phyloP scores from a whole-genome alignment of 2,329 filamentous ascomycete genomes.

The Aaosphaeria pasadenensis region DNA sequence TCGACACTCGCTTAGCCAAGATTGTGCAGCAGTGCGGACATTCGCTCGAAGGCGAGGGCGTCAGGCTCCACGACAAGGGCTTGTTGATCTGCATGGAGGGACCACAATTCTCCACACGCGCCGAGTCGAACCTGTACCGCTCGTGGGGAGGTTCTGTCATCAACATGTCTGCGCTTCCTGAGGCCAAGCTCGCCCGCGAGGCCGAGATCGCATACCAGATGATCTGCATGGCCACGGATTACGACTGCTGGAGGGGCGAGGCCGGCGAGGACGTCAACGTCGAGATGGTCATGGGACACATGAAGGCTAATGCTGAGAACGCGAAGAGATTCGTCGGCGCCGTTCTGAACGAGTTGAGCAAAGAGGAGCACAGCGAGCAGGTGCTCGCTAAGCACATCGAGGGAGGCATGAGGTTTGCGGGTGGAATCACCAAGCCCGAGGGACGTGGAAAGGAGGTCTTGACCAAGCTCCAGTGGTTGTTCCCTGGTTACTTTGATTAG shows the following conservation, averaged over 20 bases:
- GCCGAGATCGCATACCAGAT: constrained; percentile 97
- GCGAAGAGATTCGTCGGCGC: constrained; percentile 80
- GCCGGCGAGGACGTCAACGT: constrained; percentile 79
- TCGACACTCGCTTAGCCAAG: constrained; percentile 73
- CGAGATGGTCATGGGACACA: constrained; percentile 94
- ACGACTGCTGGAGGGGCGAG: constrained; percentile 91
- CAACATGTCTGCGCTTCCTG: constrained; percentile 96
- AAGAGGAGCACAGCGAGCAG: constrained; percentile 71
- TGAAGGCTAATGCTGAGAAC: constrained; percentile 89
- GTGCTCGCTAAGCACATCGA: constrained; percentile 79
- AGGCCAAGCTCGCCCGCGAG: constrained; percentile 93
- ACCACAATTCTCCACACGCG: constrained; percentile 95
- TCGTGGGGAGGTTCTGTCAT: constrained; percentile 91
- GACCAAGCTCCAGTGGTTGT: constrained; percentile 81
- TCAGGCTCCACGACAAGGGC: constrained; percentile 78
- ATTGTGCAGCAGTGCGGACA: constrained; percentile 76
- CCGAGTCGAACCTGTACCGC: constrained; percentile 93
- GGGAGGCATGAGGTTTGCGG: constrained; percentile 71
- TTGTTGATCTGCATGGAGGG: constrained; percentile 96
- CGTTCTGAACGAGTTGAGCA: constrained; percentile 80
- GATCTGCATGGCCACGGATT: constrained; percentile 99
- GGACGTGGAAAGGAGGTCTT: constrained; percentile 71
- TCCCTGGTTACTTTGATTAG: constrained; percentile 70
- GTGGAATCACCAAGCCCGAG: constrained; percentile 77
- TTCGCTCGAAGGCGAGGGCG: constrained; percentile 76